A percentile compares a stretch with the other conserved stretches of the same genome.
Evolutionary conservation across 1,139 yeast species (phyloP).

Genomic region (Scheffersomyces insectosa): DNA sequence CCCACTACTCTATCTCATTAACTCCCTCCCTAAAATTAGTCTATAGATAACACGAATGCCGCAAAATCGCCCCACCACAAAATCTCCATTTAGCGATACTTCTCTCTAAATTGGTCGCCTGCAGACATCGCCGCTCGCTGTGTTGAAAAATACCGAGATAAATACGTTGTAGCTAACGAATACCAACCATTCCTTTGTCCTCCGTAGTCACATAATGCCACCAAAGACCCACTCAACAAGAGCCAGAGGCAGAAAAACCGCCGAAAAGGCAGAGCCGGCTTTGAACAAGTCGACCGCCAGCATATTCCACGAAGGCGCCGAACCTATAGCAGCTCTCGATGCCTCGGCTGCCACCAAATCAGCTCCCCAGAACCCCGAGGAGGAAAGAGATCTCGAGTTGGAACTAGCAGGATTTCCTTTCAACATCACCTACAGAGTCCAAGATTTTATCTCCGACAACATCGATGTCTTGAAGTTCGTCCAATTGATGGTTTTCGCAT

Average conservation of each 20-base stretch:
- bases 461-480: constrained; percentile 31
- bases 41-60: too few species aligned
- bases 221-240: constrained; percentile 3
- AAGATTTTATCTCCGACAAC: constrained; percentile 42
- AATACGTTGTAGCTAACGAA: background rate
- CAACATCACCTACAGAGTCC: constrained; percentile 27
- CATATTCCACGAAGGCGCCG: constrained; percentile 5
- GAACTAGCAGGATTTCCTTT: constrained; percentile 9
- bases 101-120: too few species aligned
- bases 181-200: too few species aligned
- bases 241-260: constrained; percentile 1
- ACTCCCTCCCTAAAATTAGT: too few species aligned
- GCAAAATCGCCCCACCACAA: too few species aligned
- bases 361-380: background rate
- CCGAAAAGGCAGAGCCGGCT: background rate
- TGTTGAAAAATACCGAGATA: too few species aligned
- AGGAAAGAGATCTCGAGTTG: constrained; percentile 3
- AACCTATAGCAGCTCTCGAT: background rate
- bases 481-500: constrained; percentile 35
- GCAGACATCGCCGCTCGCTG: too few species aligned
- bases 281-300: constrained; percentile 11
- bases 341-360: background rate
- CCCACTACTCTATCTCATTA: too few species aligned
- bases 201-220: constrained; percentile 3
- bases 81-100: too few species aligned